phyloP scores from a whole-genome alignment of 345 rosid genomes.

The Pugionium dolabratum region DNA sequence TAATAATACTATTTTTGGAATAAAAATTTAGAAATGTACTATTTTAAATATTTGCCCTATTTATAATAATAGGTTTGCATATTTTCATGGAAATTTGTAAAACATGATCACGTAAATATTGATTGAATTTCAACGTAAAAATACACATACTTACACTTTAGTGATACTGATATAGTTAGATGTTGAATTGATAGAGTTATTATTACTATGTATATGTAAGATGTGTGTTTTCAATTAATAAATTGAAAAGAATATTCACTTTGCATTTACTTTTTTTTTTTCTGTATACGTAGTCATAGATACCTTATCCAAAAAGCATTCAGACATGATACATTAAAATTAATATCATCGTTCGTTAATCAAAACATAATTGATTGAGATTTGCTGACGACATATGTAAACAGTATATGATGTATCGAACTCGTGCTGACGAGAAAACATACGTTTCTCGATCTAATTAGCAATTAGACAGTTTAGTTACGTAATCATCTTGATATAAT shows the following conservation, averaged over 20 bases:
- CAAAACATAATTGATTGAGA: constrained; percentile 11
- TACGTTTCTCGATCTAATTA: constrained; percentile 12
- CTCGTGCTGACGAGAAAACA: constrained; percentile 1
- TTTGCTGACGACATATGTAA: constrained; percentile 5
- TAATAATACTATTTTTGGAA: too few relatives aligned
- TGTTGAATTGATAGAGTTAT: not conserved
- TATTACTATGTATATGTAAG: too few relatives aligned
- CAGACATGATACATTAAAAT: not conserved
- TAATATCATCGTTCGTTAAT: not conserved
- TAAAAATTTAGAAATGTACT: too few relatives aligned
- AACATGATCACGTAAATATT: not conserved
- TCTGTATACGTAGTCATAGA: not conserved
- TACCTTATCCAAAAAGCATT: constrained; percentile 11
- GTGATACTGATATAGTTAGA: not conserved
- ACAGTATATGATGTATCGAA: constrained; percentile 15
- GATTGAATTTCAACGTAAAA: not conserved
- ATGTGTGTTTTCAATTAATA: not conserved
- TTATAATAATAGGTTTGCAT: too few relatives aligned
- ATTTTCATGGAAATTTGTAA: too few relatives aligned
- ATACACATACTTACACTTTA: not conserved
- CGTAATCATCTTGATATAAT: constrained; percentile 11
- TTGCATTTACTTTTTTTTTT: not conserved
- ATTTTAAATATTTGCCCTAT: too few relatives aligned
- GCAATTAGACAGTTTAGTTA: constrained; percentile 16
- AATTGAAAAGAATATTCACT: constrained; percentile 1